These are phyloP conservation scores for Inonotus obliquus DNA, from an alignment of 1,284 basidiomycete genomes.

Conservation along the genomic window DNA sequence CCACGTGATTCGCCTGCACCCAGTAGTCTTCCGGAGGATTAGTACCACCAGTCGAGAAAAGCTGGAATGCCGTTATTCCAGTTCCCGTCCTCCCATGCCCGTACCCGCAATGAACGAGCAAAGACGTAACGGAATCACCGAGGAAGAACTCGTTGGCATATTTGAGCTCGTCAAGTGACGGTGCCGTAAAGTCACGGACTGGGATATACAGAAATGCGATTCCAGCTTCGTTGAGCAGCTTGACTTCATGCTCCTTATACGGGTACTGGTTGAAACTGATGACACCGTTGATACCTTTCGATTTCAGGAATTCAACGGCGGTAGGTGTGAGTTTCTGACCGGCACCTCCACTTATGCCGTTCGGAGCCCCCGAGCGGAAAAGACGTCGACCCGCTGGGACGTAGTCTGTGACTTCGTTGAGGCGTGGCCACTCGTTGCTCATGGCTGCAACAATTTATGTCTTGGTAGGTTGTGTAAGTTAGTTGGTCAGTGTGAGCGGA, in stretches of 20 bases:
- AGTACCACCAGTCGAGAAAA: conserved; percentile 17
- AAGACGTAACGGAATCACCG: conserved; percentile 1
- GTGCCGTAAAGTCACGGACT: conserved; percentile 17
- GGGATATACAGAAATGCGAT: conserved; percentile 20
- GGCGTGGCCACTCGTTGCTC: neutral
- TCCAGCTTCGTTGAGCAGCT: conserved; percentile 8
- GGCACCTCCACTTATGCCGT: conserved; percentile 10
- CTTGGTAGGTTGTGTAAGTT: too few species aligned
- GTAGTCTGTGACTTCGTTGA: neutral
- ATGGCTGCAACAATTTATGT: neutral
- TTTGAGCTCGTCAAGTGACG: conserved; percentile 17
- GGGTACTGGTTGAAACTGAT: conserved; percentile 22
- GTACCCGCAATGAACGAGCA: conserved; percentile 22
- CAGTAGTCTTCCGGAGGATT: conserved; percentile 2
- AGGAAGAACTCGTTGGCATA: conserved; percentile 13
- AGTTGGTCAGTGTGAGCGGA: too few species aligned
- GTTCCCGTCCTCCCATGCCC: conserved; percentile 23
- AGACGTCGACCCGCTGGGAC: conserved; percentile 5
- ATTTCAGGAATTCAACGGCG: conserved; percentile 14
- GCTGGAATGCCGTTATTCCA: conserved; percentile 21
- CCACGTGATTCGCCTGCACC: neutral
- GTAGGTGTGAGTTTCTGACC: conserved; percentile 14
- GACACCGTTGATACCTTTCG: conserved; percentile 18
- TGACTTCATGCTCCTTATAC: conserved; percentile 12
- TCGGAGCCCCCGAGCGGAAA: conserved; percentile 19